Percentiles rank a stretch among this genome's conserved stretches.
These are phyloP conservation scores for Rhizoclosmatium sp. DNA, from an alignment of 192 early-diverging fungal genomes.

Conservation along the genomic window DNA sequence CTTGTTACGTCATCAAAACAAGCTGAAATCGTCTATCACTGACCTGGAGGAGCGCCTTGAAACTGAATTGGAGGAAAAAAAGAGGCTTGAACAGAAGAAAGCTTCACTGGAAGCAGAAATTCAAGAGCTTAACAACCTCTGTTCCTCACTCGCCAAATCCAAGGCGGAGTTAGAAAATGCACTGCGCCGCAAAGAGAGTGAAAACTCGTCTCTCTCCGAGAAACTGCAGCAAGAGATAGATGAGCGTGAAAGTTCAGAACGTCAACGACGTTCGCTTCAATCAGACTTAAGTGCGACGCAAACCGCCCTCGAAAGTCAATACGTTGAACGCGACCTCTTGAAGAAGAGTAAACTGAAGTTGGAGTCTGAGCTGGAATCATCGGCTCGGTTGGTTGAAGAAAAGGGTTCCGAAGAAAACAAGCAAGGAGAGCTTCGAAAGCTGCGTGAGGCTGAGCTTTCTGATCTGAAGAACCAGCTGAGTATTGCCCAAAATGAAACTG, in stretches of 20 bases:
- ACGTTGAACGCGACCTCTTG: constrained; percentile 56
- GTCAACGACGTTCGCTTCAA: constrained; percentile 57
- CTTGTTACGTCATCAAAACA: constrained; percentile 54
- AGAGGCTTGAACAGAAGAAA: constrained; percentile 46
- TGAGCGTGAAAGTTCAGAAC: constrained; percentile 60
- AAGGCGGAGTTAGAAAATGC: constrained; percentile 53
- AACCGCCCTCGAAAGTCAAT: constrained; percentile 57
- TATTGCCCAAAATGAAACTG: constrained; percentile 52
- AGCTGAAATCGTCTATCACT: constrained; percentile 51
- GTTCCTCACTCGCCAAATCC: constrained; percentile 48
- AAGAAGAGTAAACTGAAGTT: constrained; percentile 59
- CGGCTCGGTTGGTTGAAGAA: constrained; percentile 56
- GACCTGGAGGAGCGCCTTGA: constrained; percentile 59
- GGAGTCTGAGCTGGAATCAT: constrained; percentile 53
- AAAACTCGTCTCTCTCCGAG: constrained; percentile 50
- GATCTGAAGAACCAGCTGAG: constrained; percentile 55
- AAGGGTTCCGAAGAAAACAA: constrained; percentile 64
- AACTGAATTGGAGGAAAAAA: constrained; percentile 51
- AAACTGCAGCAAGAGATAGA: constrained; percentile 42
- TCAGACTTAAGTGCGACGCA: constrained; percentile 48
- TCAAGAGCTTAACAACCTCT: constrained; percentile 35
- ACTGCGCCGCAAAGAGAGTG: constrained; percentile 56
- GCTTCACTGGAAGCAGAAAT: constrained; percentile 51
- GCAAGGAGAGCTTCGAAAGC: constrained; percentile 57
- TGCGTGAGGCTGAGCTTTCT: constrained; percentile 63